Evolutionary conservation across 371 early-diverging fungal species (phyloP), one percentile per base, ranked within the genome.

Genomic region (Mortierella sp.): DNA sequence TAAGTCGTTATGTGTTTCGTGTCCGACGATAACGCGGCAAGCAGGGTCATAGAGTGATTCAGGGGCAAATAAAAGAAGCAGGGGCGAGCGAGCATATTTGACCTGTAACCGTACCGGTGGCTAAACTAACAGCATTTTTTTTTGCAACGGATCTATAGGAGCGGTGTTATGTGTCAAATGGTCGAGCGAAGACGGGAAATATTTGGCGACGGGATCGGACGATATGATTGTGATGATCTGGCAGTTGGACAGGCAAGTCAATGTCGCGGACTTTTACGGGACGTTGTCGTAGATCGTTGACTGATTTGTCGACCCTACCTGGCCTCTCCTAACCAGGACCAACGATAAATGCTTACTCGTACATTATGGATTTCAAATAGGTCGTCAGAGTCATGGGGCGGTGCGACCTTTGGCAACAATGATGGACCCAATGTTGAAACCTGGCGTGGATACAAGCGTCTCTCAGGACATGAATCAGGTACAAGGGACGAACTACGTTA

Each of bases 381-480:
- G 71, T 81, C 87, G 18, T 81, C 83, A 27, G 88, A 91, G 78
- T 54, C 90, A 86, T 88, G 88, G 51, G 88, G 84, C 41, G 83
- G 89, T 11, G 76, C 90, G 16, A 87, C 90, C 6, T 93, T 94
- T 88, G 94, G 94, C 21, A 91, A 89, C 70, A 79, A 83, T 29
- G 91, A 91, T 55, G 89, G 85, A 49, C 87, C 91, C 1, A 94
- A 94, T 75, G 82, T 92, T 18, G 97, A 97, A 83, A 90, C 91
- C 14, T 98, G 96, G 96, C 89, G 95, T 76, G 93, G 94, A 14
- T 89, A 93, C 41, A 94, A 94, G 72, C 92, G 96, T 72, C 91
- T 98, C n/a, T 90, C 95, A 63, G 98, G 97, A 14, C 99, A 98
- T 82, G 96, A 95, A 75, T 97, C 97, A n/a, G 96, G 95, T 95